These are phyloP conservation scores for Persicaria maculosa DNA, from an alignment of 148 eudicot genomes.

Conservation along the genomic window DNA sequence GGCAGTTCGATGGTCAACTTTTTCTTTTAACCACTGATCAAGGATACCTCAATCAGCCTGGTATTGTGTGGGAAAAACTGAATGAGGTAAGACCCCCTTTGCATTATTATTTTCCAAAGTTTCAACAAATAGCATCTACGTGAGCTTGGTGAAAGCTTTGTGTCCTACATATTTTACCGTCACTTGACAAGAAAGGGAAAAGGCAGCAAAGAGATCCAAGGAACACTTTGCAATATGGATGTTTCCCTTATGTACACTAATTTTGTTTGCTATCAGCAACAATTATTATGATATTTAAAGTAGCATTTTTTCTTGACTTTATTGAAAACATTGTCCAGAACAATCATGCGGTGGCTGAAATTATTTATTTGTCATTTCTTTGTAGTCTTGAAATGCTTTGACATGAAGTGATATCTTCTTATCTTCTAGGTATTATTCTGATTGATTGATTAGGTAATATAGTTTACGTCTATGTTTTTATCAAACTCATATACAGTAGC, in stretches of 20 bases:
- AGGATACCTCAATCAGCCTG: constrained; percentile 92
- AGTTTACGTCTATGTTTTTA: too few relatives aligned
- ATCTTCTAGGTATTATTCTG: too few relatives aligned
- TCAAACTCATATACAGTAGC: too few relatives aligned
- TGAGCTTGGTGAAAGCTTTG: background rate
- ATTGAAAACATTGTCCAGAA: background rate
- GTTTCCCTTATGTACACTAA: background rate
- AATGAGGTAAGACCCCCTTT: constrained; percentile 58
- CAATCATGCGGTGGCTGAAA: background rate
- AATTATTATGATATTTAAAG: background rate
- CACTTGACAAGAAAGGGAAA: background rate
- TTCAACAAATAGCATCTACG: background rate
- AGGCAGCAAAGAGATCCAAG: background rate
- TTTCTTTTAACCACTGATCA: constrained; percentile 86
- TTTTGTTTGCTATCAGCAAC: background rate
- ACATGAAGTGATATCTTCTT: too few relatives aligned
- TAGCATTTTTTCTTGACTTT: background rate
- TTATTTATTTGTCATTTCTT: too few relatives aligned
- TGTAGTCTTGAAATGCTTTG: too few relatives aligned
- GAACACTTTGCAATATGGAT: background rate
- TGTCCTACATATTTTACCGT: background rate
- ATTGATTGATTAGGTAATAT: too few relatives aligned
- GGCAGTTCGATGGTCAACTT: constrained; percentile 70
- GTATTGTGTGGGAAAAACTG: constrained; percentile 91
- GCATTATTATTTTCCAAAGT: background rate